Evolutionary conservation across 441 rosid species (phyloP), one percentile per base, ranked within the genome.

Genomic region (Eutrema salsugineum): DNA sequence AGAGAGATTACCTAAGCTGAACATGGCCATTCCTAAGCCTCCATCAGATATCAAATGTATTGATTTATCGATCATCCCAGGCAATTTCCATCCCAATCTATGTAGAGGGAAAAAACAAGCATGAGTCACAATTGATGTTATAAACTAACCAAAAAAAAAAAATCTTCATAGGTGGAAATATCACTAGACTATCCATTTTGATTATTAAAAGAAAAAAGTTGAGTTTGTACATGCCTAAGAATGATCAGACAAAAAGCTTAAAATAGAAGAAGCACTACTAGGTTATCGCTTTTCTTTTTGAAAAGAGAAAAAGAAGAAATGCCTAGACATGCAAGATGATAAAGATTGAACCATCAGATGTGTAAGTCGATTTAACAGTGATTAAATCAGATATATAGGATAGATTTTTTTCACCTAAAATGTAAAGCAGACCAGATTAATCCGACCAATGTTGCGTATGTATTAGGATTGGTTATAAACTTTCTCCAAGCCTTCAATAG

Each of bases 1-100:
- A 28, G 46, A 17, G 6, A 59, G 49, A 35, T n/a, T 88, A 89
- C 98, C 96, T 83, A 94, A 65, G 88, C 99, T 94, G 88, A 89
- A 91, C 97, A 91, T 91, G 40, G 99, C 91, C 97, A 94, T 94
- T 12, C 97, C 99, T 66, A 91, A 91, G 63, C 98, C 97, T 76
- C 99, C 99, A 63, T 66, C 81, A 32, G 98, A 85, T 59, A 94
- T 20, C 77, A 94, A 81, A 32, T 16, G 22, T 66, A 92, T 88
- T 6, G 96, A 94, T 75, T 86, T 82, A 50, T 82, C 83, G n/a
- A 94, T 62, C 73, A 94, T 79, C 48, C 56, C 85, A 11, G 97
- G 99, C 78, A 94, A 15, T 61, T 89, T 78, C 54, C 90, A 70
- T 24, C 80, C 81, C 87, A 90, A 89, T 79, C 97, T 94, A 40